Percentiles rank a stretch among this genome's conserved stretches.
Evolutionary conservation across 1,139 yeast genomes (phyloP).

Genomic region (Taiozyma onychis): DNA sequence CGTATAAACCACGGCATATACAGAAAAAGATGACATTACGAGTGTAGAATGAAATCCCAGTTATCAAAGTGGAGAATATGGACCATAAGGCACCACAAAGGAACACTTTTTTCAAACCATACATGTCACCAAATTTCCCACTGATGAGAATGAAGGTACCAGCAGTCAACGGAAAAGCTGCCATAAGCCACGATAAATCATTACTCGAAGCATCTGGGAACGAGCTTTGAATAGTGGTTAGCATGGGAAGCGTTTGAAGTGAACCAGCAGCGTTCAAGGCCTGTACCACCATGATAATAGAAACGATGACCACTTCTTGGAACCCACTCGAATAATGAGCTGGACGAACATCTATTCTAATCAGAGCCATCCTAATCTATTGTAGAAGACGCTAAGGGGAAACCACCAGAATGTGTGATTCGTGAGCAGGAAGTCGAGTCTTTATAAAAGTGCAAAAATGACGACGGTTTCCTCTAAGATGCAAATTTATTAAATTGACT

Average conservation of each 20-base stretch:
- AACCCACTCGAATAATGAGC: conserved; percentile 4
- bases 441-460: too few relatives aligned
- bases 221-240: conserved; percentile 25
- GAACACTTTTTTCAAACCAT: conserved; percentile 41
- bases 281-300: conserved; percentile 34
- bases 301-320: conserved; percentile 31
- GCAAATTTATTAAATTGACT: too few relatives aligned
- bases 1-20: conserved; percentile 47
- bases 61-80: conserved; percentile 39
- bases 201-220: conserved; percentile 21
- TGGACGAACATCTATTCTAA: conserved; percentile 12
- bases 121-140: conserved; percentile 49
- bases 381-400: not conserved
- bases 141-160: conserved; percentile 49
- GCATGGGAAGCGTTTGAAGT: conserved; percentile 28
- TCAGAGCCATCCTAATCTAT: not conserved
- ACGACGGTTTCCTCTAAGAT: too few relatives aligned
- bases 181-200: conserved; percentile 48
- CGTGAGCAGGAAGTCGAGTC: too few relatives aligned
- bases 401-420: too few relatives aligned
- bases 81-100: conserved; percentile 42
- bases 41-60: conserved; percentile 42
- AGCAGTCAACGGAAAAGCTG: conserved; percentile 49
- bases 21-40: conserved; percentile 42
- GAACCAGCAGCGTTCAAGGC: conserved; percentile 29